Percentiles rank a stretch among this genome's conserved stretches.
Conservation (phyloP, 2,329 filamentous ascomycete genomes). For the Microsporum ferrugineum region DNA sequence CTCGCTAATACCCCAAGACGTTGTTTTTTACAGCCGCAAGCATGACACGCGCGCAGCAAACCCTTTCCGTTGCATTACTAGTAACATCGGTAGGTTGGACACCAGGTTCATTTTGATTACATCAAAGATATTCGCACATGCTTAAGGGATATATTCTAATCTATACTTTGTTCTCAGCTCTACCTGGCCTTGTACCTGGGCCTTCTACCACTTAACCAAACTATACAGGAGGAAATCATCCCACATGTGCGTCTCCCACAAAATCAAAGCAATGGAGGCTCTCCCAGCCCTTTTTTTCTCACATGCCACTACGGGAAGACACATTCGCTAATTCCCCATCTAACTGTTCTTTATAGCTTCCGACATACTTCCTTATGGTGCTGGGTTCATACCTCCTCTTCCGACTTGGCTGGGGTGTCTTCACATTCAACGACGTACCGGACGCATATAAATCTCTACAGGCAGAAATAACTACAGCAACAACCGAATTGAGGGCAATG, state of each 20-base stretch:
- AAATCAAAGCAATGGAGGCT: neutral
- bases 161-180: slow-evolving; percentile 45
- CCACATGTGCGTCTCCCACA: slow-evolving; percentile 58
- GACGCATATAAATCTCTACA: slow-evolving; percentile 82
- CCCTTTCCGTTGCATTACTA: slow-evolving; percentile 75
- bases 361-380: slow-evolving; percentile 82
- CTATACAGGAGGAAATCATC: slow-evolving; percentile 73
- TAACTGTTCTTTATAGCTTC: slow-evolving; percentile 49
- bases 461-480: slow-evolving; percentile 55
- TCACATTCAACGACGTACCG: slow-evolving; percentile 94
- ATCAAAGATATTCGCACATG: neutral
- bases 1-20: neutral
- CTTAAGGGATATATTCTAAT: neutral
- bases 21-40: neutral
- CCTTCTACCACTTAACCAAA: slow-evolving; percentile 65
- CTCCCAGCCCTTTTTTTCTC: neutral
- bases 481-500: slow-evolving; percentile 31
- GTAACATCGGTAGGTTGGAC: slow-evolving; percentile 60
- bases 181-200: slow-evolving; percentile 80
- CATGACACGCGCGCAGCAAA: slow-evolving; percentile 93
- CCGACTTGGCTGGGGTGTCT: slow-evolving; percentile 80
- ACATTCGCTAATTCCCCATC: neutral
- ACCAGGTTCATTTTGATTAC: neutral
- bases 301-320: neutral
- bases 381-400: slow-evolving; percentile 88